These are phyloP conservation scores for Fusarium proliferatum DNA, from an alignment of 2,329 filamentous ascomycete species.

Conservation along the genomic window DNA sequence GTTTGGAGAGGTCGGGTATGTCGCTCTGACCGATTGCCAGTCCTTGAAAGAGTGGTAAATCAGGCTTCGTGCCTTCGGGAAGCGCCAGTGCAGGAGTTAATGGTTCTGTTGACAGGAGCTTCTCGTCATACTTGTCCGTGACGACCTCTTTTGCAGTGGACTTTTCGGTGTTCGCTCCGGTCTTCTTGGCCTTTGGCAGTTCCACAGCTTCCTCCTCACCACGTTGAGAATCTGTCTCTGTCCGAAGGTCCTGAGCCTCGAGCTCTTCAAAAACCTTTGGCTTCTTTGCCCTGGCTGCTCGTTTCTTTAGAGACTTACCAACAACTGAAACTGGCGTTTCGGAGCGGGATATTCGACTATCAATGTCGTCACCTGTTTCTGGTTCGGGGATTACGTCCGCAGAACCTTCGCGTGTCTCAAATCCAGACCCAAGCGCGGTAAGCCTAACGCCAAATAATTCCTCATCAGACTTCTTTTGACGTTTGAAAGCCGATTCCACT, in stretches of 20 bases:
- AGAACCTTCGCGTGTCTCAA: slow-evolving; percentile 59
- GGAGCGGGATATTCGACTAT: slow-evolving; percentile 56
- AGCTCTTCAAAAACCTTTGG: slow-evolving; percentile 80
- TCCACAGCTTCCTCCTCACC: slow-evolving; percentile 52
- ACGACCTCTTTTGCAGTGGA: slow-evolving; percentile 46
- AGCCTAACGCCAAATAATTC: slow-evolving; percentile 77
- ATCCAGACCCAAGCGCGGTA: slow-evolving; percentile 62
- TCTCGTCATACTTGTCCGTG: slow-evolving; percentile 59
- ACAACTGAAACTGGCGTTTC: slow-evolving; percentile 57
- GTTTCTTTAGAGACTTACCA: slow-evolving; percentile 67
- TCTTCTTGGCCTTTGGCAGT: slow-evolving; percentile 23
- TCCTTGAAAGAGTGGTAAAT: slow-evolving; percentile 58
- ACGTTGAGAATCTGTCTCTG: slow-evolving; percentile 58
- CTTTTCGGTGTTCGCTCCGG: slow-evolving; percentile 22
- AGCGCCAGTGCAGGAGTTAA: slow-evolving; percentile 58
- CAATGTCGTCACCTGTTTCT: slow-evolving; percentile 50
- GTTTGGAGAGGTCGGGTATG: slow-evolving; percentile 59
- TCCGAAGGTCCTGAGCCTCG: slow-evolving; percentile 68
- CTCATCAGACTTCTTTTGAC: slow-evolving; percentile 83
- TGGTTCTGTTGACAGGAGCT: slow-evolving; percentile 61
- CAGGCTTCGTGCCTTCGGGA: slow-evolving; percentile 58
- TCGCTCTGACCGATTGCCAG: slow-evolving; percentile 59
- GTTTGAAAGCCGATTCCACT: slow-evolving; percentile 77
- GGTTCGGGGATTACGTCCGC: slow-evolving; percentile 63
- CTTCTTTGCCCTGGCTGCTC: slow-evolving; percentile 71